Evolutionary conservation across 768 basidiomycete species (phyloP).

Genomic region (Pleurotus eryngii): DNA sequence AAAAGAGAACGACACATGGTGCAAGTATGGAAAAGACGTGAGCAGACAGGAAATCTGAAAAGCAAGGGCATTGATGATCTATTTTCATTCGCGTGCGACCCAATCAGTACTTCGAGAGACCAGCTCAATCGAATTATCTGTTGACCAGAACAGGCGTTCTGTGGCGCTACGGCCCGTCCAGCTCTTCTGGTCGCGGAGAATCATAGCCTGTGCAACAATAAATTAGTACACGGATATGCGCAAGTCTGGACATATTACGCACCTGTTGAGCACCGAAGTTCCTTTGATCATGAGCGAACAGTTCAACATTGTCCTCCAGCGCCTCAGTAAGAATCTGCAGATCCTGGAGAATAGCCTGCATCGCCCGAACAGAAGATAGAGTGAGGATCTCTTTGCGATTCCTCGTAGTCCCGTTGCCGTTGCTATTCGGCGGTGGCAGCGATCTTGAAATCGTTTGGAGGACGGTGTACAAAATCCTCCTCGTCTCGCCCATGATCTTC

Average conservation of each 20-base stretch:
- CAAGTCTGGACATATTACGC: slow-evolving; percentile 15
- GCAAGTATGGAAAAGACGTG: background rate
- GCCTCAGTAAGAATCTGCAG: slow-evolving; percentile 85
- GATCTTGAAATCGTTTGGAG: slow-evolving; percentile 78
- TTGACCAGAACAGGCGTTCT: slow-evolving; percentile 90
- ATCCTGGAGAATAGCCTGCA: slow-evolving; percentile 85
- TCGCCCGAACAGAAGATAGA: slow-evolving; percentile 68
- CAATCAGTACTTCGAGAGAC: slow-evolving; percentile 84
- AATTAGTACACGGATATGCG: background rate
- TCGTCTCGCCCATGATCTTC: slow-evolving; percentile 87
- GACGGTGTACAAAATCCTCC: slow-evolving; percentile 88
- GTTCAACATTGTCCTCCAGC: slow-evolving; percentile 83
- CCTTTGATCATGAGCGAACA: slow-evolving; percentile 91
- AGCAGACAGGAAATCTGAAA: background rate
- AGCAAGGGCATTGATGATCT: slow-evolving; percentile 1
- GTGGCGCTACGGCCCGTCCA: slow-evolving; percentile 92
- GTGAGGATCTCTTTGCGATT: slow-evolving; percentile 79
- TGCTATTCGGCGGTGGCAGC: slow-evolving; percentile 49
- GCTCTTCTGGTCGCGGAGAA: slow-evolving; percentile 91
- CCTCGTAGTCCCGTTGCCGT: slow-evolving; percentile 46
- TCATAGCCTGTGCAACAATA: slow-evolving; percentile 70
- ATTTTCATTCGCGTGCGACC: slow-evolving; percentile 65
- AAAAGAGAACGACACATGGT: background rate
- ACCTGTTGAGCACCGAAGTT: slow-evolving; percentile 99
- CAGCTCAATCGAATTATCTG: slow-evolving; percentile 86